These are phyloP conservation scores for Xylaria longipes DNA, from an alignment of 495 filamentous ascomycete genomes.

Conservation along the genomic window DNA sequence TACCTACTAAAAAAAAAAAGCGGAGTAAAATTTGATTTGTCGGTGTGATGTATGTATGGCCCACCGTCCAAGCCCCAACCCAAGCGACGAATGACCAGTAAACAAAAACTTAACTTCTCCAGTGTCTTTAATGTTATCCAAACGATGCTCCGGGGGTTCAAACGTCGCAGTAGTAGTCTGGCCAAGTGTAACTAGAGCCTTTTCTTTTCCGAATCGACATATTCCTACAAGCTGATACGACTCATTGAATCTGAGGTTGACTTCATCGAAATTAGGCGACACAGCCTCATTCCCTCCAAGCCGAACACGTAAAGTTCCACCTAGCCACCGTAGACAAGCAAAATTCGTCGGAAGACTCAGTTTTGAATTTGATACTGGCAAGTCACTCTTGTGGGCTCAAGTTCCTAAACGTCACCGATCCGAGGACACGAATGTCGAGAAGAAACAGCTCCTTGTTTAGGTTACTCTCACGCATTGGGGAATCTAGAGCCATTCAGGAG, in stretches of 20 bases:
- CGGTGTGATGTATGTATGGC: too few relatives aligned
- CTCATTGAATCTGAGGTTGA: not conserved
- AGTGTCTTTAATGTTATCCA: not conserved
- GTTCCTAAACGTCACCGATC: not conserved
- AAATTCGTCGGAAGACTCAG: not conserved
- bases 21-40: too few relatives aligned
- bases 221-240: not conserved
- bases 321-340: not conserved
- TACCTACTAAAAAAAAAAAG: too few relatives aligned
- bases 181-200: not conserved
- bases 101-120: not conserved
- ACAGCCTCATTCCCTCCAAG: not conserved
- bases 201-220: not conserved
- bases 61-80: too few relatives aligned
- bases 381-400: not conserved
- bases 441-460: not conserved
- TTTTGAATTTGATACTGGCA: not conserved
- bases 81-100: too few relatives aligned
- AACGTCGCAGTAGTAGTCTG: not conserved
- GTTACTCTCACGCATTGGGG: not conserved
- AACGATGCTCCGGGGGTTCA: not conserved
- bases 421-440: not conserved
- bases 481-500: not conserved
- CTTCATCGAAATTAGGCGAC: not conserved
- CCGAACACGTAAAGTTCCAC: not conserved